Conservation (phyloP, 2,329 filamentous ascomycete species). For the Trichoderma semiorbis region DNA sequence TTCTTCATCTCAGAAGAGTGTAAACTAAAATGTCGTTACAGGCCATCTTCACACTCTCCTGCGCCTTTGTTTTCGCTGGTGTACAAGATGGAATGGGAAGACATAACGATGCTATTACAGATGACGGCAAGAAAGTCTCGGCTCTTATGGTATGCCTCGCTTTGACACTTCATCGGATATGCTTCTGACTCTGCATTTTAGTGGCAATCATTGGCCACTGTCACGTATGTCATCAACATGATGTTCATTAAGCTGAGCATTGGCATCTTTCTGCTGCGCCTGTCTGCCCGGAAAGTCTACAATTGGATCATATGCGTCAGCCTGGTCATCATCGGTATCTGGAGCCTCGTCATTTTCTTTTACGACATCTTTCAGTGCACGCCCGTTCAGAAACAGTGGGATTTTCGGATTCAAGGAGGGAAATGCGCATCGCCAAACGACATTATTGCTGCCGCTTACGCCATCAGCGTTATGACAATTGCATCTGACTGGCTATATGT, state of each 20-base stretch:
- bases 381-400: conserved; percentile 51
- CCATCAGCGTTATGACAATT: conserved; percentile 50
- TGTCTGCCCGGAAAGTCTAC: conserved; percentile 46
- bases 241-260: conserved; percentile 57
- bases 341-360: conserved; percentile 47
- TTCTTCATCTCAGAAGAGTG: not conserved
- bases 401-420: conserved; percentile 43
- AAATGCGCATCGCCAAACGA: conserved; percentile 43
- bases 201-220: conserved; percentile 51
- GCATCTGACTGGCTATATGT: conserved; percentile 54
- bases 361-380: conserved; percentile 52
- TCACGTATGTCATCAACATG: conserved; percentile 51
- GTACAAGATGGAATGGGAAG: conserved; percentile 43
- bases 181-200: conserved; percentile 21
- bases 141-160: conserved; percentile 42
- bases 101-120: conserved; percentile 44
- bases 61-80: conserved; percentile 44
- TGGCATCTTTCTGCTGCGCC: conserved; percentile 48
- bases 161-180: not conserved
- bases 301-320: conserved; percentile 46
- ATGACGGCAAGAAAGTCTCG: conserved; percentile 38
- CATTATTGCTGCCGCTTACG: conserved; percentile 48
- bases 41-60: conserved; percentile 46
- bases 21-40: conserved; percentile 22
- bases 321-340: conserved; percentile 44